Evolutionary conservation across 176 grass and related monocot genomes (phyloP), one percentile per base, ranked within the genome.

Genomic region (Ensete glaucum): DNA sequence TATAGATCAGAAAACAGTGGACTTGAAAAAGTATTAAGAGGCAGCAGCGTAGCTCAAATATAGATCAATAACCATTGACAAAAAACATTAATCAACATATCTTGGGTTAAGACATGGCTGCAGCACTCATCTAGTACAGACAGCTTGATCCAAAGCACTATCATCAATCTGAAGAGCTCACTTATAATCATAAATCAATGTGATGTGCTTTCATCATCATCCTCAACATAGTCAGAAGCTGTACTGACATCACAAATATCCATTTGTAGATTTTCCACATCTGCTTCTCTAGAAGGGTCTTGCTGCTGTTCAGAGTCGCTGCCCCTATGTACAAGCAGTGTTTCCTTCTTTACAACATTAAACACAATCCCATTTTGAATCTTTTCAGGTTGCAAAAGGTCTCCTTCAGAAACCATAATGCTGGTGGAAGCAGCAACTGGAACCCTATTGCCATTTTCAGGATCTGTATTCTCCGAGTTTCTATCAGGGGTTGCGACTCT

Each of bases 371-470:
- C 94, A 85, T 91, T 91, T 27, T 84, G 73, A 2, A 81, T 88
- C 80, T 84, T 93, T 86, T 93, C 94, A 16, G 94, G 84, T 74
- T 90, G 87, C 82, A 93, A 84, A n/a, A 98, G 77, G 77, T 98
- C 94, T 53, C 94, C 94, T 82, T 98, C 90, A 74, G 94, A 87
- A 69, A 98, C 88, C 63, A 88, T 76, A 23, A 98, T 91, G 54
- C 82, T 92, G 1, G 78, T 78, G 1, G 84, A 86, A 80, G 54
- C 51, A 80, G 76, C 79, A 79, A 86, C 53, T 51, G 79, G n/a
- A 60, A 70, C 58, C 64, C 86, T 87, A 67, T 56, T 74, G 64
- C 60, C 53, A 67, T 54, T 11, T 69, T 87, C 83, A 11, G 52
- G 80, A 52, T 67, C 76, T 87, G 90, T 80, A 67, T 88, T 88